These are phyloP conservation scores for Cenchrus purpureus DNA, from an alignment of 176 grass and related monocot species.

Conservation along the genomic window DNA sequence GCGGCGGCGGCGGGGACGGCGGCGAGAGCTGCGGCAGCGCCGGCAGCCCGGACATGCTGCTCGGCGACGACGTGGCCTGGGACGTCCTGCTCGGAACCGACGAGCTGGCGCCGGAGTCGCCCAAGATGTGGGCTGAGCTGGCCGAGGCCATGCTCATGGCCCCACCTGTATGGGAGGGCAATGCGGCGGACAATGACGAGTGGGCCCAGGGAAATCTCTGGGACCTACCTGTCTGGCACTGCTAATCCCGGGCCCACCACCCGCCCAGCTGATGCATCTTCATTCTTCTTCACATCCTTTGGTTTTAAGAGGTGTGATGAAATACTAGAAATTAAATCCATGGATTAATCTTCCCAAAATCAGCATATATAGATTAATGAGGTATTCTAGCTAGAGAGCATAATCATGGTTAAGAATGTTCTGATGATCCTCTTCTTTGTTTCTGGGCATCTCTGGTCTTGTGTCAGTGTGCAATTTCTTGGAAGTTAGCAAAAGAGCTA, in stretches of 20 bases:
- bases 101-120: constrained; percentile 66
- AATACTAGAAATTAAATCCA: neutral
- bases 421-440: neutral
- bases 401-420: constrained; percentile 17
- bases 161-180: constrained; percentile 70
- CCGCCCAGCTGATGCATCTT: neutral
- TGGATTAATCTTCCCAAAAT: neutral
- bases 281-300: constrained; percentile 4
- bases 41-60: neutral
- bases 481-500: constrained; percentile 29
- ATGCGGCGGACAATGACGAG: constrained; percentile 60
- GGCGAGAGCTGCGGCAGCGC: neutral
- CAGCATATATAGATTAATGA: neutral
- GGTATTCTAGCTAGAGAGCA: neutral
- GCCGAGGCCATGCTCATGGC: constrained; percentile 83
- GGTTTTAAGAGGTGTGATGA: constrained; percentile 38
- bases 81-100: constrained; percentile 40
- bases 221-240: constrained; percentile 59
- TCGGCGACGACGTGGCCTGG: constrained; percentile 38
- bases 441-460: constrained; percentile 4
- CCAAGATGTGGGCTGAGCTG: constrained; percentile 85
- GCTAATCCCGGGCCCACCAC: neutral
- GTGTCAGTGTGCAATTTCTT: constrained; percentile 7
- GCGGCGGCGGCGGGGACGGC: neutral
- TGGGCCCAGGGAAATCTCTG: constrained; percentile 73